These are phyloP conservation scores for Metarhizium robertsii DNA, from an alignment of 2,329 filamentous ascomycete genomes.

Conservation along the genomic window DNA sequence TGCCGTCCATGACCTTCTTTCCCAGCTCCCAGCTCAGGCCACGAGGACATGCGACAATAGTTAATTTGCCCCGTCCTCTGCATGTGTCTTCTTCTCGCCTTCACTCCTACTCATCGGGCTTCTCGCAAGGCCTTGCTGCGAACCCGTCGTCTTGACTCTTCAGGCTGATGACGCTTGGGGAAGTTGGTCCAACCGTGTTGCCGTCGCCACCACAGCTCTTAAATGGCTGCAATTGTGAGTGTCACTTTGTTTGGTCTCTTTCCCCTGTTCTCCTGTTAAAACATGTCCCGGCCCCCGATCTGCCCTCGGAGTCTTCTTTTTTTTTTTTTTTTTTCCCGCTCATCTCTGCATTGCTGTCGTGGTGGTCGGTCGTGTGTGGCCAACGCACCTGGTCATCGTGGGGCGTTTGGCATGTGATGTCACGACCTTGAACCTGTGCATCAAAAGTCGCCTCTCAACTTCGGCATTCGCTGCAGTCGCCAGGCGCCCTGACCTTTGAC, in stretches of 20 bases:
- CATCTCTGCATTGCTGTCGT: too few species aligned
- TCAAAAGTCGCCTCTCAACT: neutral
- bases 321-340: neutral
- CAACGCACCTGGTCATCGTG: neutral
- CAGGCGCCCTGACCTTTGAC: neutral
- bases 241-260: neutral
- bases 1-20: too few species aligned
- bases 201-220: conserved; percentile 12
- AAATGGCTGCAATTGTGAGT: conserved; percentile 27
- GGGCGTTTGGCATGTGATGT: conserved; percentile 6
- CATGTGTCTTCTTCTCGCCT: neutral
- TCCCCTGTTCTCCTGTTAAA: neutral
- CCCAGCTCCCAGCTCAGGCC: too few species aligned
- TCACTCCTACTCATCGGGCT: neutral
- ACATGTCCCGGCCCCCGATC: neutral
- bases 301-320: neutral
- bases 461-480: neutral
- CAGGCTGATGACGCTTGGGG: conserved; percentile 1
- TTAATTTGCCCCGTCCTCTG: neutral
- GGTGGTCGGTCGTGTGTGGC: too few species aligned
- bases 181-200: neutral
- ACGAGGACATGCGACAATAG: too few species aligned
- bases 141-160: neutral
- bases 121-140: neutral
- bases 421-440: neutral